phyloP scores from a whole-genome alignment of 2,329 filamentous ascomycete species.

The Fusarium ramigenum region DNA sequence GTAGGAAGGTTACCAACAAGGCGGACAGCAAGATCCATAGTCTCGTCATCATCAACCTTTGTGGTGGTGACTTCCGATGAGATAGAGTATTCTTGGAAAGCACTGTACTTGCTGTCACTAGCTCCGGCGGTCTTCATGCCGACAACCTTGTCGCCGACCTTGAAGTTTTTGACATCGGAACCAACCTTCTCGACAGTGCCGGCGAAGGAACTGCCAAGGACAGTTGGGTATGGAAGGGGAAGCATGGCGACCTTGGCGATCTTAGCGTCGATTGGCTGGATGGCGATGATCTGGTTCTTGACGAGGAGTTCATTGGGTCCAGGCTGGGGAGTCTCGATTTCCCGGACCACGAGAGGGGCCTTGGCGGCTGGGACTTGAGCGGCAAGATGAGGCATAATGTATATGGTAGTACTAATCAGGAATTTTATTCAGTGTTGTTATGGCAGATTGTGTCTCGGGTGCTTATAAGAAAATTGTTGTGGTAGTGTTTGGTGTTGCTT shows the following conservation, averaged over 20 bases:
- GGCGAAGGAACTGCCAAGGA: constrained; percentile 27
- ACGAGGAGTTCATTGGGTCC: constrained; percentile 31
- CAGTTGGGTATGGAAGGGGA: constrained; percentile 22
- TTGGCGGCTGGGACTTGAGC: constrained; percentile 26
- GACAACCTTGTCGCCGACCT: constrained; percentile 29
- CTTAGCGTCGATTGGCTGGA: constrained; percentile 35
- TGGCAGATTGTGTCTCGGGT: no score
- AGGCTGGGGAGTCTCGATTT: constrained; percentile 29
- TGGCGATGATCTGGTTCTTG: constrained; percentile 31
- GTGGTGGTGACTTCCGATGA: constrained; percentile 10
- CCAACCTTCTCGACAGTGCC: constrained; percentile 27
- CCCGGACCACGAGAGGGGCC: constrained; percentile 14
- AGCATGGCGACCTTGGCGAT: constrained; percentile 34
- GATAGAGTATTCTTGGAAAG: constrained; percentile 25
- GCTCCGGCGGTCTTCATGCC: constrained; percentile 29
- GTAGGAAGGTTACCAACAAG: constrained; percentile 33
- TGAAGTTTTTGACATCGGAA: constrained; percentile 2
- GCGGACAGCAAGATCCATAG: constrained; percentile 22
- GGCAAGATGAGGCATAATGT: constrained; percentile 25
- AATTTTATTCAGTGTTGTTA: accelerated
- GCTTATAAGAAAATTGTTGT: no score
- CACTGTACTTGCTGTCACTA: constrained; percentile 26
- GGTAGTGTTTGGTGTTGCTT: accelerated
- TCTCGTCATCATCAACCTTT: constrained; percentile 10
- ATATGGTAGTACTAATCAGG: accelerated